Evolutionary conservation across 164 flowering plant species (phyloP).

Genomic region (Stephania yunnanensis): DNA sequence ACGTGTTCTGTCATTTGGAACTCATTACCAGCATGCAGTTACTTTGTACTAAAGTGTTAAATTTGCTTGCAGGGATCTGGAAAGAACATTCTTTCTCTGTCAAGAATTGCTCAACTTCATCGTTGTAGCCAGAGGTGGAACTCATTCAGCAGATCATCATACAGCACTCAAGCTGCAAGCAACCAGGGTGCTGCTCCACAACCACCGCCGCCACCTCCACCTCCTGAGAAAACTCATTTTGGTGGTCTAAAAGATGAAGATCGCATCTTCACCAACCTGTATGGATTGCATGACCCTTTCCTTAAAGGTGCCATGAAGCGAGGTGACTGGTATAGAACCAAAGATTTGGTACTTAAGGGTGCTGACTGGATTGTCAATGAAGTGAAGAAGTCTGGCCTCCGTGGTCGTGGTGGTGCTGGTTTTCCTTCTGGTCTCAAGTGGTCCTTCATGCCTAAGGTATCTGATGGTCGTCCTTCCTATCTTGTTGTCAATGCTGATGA

Average conservation of each 20-base stretch:
- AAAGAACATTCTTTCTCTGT: constrained; percentile 54
- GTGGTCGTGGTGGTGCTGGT: constrained; percentile 99
- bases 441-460: constrained; percentile 97
- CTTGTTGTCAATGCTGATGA: constrained; percentile 99
- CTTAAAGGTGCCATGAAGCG: constrained; percentile 96
- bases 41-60: no score
- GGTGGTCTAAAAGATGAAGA: constrained; percentile 96
- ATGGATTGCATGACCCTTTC: constrained; percentile 87
- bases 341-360: constrained; percentile 87
- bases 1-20: background rate
- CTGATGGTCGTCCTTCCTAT: constrained; percentile 96
- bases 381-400: constrained; percentile 92
- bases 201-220: constrained; percentile 93
- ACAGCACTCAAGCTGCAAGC: constrained; percentile 72
- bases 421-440: constrained; percentile 97
- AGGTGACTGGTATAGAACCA: constrained; percentile 92
- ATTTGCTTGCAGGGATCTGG: constrained; percentile 45
- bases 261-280: constrained; percentile 88
- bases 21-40: no score
- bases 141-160: constrained; percentile 38
- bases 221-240: constrained; percentile 95
- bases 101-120: constrained; percentile 28
- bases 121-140: constrained; percentile 32
- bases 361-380: constrained; percentile 96
- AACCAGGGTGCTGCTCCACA: constrained; percentile 64